phyloP scores from a whole-genome alignment of 2,329 filamentous ascomycete species.

The Trichoderma polysporum region DNA sequence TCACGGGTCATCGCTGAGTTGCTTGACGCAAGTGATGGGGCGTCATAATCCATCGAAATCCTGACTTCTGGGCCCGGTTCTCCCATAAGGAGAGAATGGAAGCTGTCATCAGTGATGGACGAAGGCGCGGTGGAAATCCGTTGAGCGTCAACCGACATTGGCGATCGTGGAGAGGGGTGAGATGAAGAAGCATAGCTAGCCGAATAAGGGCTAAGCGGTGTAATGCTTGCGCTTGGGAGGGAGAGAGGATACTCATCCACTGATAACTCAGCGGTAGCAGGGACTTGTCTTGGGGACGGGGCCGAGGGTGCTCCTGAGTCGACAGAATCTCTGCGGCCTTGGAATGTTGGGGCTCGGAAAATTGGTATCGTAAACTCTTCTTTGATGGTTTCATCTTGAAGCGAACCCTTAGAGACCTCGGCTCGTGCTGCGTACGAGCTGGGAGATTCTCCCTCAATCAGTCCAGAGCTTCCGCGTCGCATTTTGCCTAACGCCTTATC shows the following conservation, averaged over 20 bases:
- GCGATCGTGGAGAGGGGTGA: slow-evolving; percentile 64
- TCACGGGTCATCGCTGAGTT: slow-evolving; percentile 75
- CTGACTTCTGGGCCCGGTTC: slow-evolving; percentile 72
- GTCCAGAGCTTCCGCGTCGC: slow-evolving; percentile 47
- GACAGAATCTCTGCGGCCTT: slow-evolving; percentile 35
- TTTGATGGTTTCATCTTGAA: slow-evolving; percentile 52
- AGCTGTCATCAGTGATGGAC: slow-evolving; percentile 67
- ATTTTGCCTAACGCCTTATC: slow-evolving; percentile 29
- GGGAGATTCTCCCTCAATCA: slow-evolving; percentile 41
- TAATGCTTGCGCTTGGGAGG: slow-evolving; percentile 44
- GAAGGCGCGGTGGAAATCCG: slow-evolving; percentile 74
- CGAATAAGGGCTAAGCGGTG: slow-evolving; percentile 64
- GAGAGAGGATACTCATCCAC: slow-evolving; percentile 50
- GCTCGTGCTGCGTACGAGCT: slow-evolving; percentile 40
- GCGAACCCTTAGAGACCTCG: slow-evolving; percentile 49
- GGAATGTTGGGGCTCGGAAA: slow-evolving; percentile 39
- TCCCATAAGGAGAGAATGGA: slow-evolving; percentile 69
- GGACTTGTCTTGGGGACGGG: slow-evolving; percentile 43
- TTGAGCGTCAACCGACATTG: slow-evolving; percentile 69
- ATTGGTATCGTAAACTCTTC: slow-evolving; percentile 47
- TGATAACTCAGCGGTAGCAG: slow-evolving; percentile 47
- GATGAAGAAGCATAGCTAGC: slow-evolving; percentile 64
- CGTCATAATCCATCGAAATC: slow-evolving; percentile 67
- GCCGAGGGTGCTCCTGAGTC: slow-evolving; percentile 41
- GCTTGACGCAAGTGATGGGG: slow-evolving; percentile 72